Conservation (phyloP, 73 alveolate species). For the Tetrahymena thermophila region DNA sequence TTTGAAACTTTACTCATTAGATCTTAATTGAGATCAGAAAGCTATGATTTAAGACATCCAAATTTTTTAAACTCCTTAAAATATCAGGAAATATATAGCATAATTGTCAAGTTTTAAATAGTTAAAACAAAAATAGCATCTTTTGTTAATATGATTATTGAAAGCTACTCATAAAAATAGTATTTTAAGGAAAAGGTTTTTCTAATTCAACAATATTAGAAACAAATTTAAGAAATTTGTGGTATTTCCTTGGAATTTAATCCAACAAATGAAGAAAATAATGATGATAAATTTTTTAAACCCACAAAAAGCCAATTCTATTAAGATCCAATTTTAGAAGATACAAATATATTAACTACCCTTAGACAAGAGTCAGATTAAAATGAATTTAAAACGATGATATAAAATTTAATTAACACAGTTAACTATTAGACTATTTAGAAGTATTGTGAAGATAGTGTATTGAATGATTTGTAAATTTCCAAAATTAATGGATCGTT, state of each 20-base stretch:
- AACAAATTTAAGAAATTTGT: not conserved
- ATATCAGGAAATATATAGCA: not conserved
- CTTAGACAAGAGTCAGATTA: too few species aligned
- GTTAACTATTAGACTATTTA: too few species aligned
- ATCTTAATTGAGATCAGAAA: not conserved
- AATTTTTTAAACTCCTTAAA: not conserved
- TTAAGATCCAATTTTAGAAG: too few species aligned
- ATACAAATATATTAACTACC: too few species aligned
- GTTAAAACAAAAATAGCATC: not conserved
- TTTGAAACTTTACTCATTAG: not conserved
- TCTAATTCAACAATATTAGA: too few species aligned
- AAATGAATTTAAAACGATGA: too few species aligned
- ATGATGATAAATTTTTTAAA: too few species aligned
- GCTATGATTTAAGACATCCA: not conserved
- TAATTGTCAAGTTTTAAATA: not conserved
- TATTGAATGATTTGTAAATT: too few species aligned
- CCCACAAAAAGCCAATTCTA: not conserved
- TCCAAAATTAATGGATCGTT: too few species aligned
- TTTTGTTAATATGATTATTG: not conserved
- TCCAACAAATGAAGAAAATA: not conserved
- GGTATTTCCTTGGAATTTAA: not conserved
- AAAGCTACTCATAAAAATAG: too few species aligned
- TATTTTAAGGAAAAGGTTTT: not conserved
- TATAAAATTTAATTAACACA: too few species aligned
- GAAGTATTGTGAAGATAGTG: too few species aligned